phyloP scores from a whole-genome alignment of 2,329 filamentous ascomycete species.

The Fusarium concolor region DNA sequence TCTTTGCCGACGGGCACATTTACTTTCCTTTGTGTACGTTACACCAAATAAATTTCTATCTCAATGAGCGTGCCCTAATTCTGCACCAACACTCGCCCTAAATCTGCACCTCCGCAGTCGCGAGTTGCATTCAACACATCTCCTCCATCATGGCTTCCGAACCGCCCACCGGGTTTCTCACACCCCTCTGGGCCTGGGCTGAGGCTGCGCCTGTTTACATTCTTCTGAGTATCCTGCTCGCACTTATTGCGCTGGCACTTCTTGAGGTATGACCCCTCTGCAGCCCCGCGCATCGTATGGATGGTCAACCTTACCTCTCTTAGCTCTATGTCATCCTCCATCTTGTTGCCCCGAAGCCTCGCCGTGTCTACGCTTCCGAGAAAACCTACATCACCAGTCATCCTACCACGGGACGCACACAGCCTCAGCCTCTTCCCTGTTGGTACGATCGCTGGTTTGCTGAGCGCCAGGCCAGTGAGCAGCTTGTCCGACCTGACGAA shows the following conservation, averaged over 20 bases:
- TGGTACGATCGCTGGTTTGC: slow-evolving; percentile 85
- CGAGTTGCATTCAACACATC: slow-evolving; percentile 10
- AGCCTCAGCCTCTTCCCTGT: slow-evolving; percentile 73
- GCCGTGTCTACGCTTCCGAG: slow-evolving; percentile 78
- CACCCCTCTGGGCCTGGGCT: slow-evolving; percentile 52
- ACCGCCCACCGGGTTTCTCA: slow-evolving; percentile 51
- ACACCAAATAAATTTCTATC: not conserved
- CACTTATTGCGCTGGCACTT: slow-evolving; percentile 51
- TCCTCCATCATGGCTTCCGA: slow-evolving; percentile 35
- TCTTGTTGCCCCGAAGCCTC: slow-evolving; percentile 83
- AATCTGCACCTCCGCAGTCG: slow-evolving; percentile 22
- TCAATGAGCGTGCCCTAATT: slow-evolving; percentile 15
- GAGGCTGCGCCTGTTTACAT: slow-evolving; percentile 55
- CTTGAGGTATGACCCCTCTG: slow-evolving; percentile 51
- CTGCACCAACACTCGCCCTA: not conserved
- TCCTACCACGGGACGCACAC: slow-evolving; percentile 59
- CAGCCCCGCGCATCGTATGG: slow-evolving; percentile 2
- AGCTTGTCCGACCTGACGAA: slow-evolving; percentile 51
- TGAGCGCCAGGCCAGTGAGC: slow-evolving; percentile 65
- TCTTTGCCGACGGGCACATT: slow-evolving; percentile 15
- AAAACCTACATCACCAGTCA: slow-evolving; percentile 85
- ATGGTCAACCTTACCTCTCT: slow-evolving; percentile 20
- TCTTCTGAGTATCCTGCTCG: slow-evolving; percentile 52
- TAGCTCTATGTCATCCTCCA: slow-evolving; percentile 74
- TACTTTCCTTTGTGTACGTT: not conserved